Percentiles rank a stretch among this genome's conserved stretches.
These are phyloP conservation scores for Aspergillus carbonarius DNA, from an alignment of 2,329 filamentous ascomycete genomes.

Conservation along the genomic window DNA sequence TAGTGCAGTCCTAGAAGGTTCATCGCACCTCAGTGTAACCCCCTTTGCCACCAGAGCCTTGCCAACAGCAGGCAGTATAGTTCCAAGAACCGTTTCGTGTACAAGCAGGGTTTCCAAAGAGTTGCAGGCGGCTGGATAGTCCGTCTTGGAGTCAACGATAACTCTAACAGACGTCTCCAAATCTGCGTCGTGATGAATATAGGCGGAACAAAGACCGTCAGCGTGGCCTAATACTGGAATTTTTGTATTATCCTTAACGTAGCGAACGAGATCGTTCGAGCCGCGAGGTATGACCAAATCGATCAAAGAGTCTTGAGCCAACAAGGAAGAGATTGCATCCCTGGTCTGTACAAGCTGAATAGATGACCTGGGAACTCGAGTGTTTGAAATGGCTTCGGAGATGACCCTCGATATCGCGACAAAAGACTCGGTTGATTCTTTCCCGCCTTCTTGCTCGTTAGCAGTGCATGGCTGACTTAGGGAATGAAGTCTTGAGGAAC, in stretches of 20 bases:
- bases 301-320: conserved; percentile 81
- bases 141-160: conserved; percentile 86
- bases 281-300: conserved; percentile 94
- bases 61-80: conserved; percentile 70
- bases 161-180: conserved; percentile 69
- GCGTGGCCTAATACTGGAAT: conserved; percentile 97
- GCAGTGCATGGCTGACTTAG: neutral
- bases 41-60: conserved; percentile 71
- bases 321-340: conserved; percentile 84
- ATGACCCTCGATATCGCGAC: conserved; percentile 84
- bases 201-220: conserved; percentile 86
- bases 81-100: conserved; percentile 66
- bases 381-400: conserved; percentile 69
- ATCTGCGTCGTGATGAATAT: conserved; percentile 78
- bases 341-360: conserved; percentile 93
- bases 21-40: conserved; percentile 80
- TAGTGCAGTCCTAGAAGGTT: conserved; percentile 64
- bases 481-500: conserved; percentile 34
- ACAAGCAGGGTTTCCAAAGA: conserved; percentile 88
- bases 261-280: conserved; percentile 83
- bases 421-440: conserved; percentile 95
- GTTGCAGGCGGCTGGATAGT: conserved; percentile 95
- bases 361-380: conserved; percentile 77
- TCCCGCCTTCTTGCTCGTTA: conserved; percentile 63
- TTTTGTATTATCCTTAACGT: conserved; percentile 85